Percentiles rank a stretch among this genome's conserved stretches.
Evolutionary conservation across 805 yeast genomes (phyloP).

Genomic region (Wickerhamomyces subpelliculosus): DNA sequence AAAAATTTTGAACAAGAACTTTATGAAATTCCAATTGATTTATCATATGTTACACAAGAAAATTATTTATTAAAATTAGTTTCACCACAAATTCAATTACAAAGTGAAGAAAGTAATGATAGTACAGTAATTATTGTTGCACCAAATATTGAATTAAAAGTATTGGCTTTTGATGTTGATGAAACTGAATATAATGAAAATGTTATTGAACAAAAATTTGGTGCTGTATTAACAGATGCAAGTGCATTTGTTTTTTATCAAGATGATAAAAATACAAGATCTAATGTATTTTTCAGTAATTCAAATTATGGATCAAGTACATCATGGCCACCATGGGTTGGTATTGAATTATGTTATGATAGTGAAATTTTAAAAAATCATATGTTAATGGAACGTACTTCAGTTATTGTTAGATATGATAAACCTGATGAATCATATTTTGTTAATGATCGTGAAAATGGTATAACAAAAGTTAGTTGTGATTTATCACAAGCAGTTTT

Average conservation of each 20-base stretch:
- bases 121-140: slow-evolving; percentile 66
- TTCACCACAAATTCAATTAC: slow-evolving; percentile 78
- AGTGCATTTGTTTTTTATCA: slow-evolving; percentile 63
- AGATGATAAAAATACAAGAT: slow-evolving; percentile 34
- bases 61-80: slow-evolving; percentile 61
- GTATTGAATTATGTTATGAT: slow-evolving; percentile 60
- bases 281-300: slow-evolving; percentile 37
- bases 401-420: slow-evolving; percentile 56
- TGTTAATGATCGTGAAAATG: slow-evolving; percentile 21
- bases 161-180: slow-evolving; percentile 54
- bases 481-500: slow-evolving; percentile 67
- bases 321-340: slow-evolving; percentile 90
- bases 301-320: slow-evolving; percentile 53
- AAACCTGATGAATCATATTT: slow-evolving; percentile 39
- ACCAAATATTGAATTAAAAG: slow-evolving; percentile 61
- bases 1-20: slow-evolving; percentile 48
- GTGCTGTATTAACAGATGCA: slow-evolving; percentile 61
- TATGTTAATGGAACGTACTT: slow-evolving; percentile 56
- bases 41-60: slow-evolving; percentile 34
- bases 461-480: slow-evolving; percentile 44
- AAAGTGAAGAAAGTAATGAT: slow-evolving; percentile 42
- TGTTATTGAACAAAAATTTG: slow-evolving; percentile 59
- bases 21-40: slow-evolving; percentile 29
- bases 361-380: slow-evolving; percentile 38
- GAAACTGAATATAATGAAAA: slow-evolving; percentile 35